A percentile compares a stretch with the other conserved stretches of the same genome.
Evolutionary conservation across 805 yeast species (phyloP).

Genomic region (Starmerella bombicola): DNA sequence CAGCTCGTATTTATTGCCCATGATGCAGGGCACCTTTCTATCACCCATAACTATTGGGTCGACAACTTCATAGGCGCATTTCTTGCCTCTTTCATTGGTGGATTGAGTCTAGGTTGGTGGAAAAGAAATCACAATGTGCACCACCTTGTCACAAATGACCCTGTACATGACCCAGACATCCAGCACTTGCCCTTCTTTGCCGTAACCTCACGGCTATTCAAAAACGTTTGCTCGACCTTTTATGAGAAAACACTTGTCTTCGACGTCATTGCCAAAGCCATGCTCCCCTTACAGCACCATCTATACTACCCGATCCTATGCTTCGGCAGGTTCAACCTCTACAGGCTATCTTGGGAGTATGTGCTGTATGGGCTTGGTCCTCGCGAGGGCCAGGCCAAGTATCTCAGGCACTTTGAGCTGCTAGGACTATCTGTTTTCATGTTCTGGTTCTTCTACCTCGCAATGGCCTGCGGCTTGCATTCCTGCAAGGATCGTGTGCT

Average conservation of each 20-base stretch:
- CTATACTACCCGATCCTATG: conserved; percentile 66
- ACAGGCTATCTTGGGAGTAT: conserved; percentile 69
- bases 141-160: conserved; percentile 82
- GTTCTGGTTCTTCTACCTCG: conserved; percentile 69
- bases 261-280: conserved; percentile 47
- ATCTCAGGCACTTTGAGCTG: conserved; percentile 71
- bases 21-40: conserved; percentile 78
- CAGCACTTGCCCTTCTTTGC: conserved; percentile 89
- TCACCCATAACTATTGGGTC: conserved; percentile 64
- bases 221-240: conserved; percentile 63
- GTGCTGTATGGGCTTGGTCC: conserved; percentile 70
- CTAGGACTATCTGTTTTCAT: conserved; percentile 55
- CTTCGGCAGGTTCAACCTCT: conserved; percentile 77
- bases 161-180: conserved; percentile 87
- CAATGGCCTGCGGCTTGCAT: conserved; percentile 42
- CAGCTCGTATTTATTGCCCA: conserved; percentile 80
- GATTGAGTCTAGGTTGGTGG: conserved; percentile 90
- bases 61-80: conserved; percentile 65
- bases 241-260: conserved; percentile 56
- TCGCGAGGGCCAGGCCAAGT: conserved; percentile 65
- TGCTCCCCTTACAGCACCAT: conserved; percentile 55
- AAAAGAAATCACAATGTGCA: conserved; percentile 88
- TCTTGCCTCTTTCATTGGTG: conserved; percentile 74
- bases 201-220: conserved; percentile 58
- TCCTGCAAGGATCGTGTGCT: conserved; percentile 42